Evolutionary conservation across 2,329 filamentous ascomycete genomes (phyloP), one percentile per base, ranked within the genome.

Genomic region (Aspergillus thermomutatus): DNA sequence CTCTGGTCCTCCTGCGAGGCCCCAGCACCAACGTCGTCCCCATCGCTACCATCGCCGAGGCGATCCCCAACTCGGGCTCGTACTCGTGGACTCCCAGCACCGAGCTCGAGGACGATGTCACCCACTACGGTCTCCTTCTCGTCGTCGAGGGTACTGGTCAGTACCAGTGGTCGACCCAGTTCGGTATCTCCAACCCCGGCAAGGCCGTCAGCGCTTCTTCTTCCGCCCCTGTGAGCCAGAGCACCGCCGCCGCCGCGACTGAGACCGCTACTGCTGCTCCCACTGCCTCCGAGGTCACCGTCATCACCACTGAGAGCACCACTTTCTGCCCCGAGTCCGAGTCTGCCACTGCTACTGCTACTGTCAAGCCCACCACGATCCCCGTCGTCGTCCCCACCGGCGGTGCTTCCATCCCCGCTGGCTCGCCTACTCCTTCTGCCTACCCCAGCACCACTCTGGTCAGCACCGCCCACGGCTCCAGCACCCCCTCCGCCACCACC

Each of bases 81-180:
- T 86, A 76, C 77, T 49, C 60, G 56, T 87, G 83, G 84, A 83
- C 80, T 46, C 82, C 82, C 45, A 65, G 75, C 58, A 69, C 77
- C 54, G 60, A 68, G 45, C 80, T 86, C 58, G 75, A 78, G 65
- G 68, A 69, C 59, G 79, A 82, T 59, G 69, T 68, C 60, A 79
- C 77, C 64, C 80, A 78, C 72, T 87, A 87, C 74, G 85, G 84
- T 59, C 76, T 87, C 67, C 78, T 86, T 69, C 72, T 88, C 65
- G 82, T 87, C 63, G 83, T 82, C 62, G 82, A 86, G 66, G 75
- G 77, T 50, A 83, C 77, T 60, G 82, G 84, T 69, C 73, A 81
- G 68, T 87, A 83, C 79, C 84, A 87, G 70, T 85, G 80, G 74
- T 82, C 80, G 46, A 82, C 82, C 57, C 83, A 87, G 71, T 87